Evolutionary conservation across 768 basidiomycete species (phyloP).

Genomic region (Tylopilus rubrobrunneus): DNA sequence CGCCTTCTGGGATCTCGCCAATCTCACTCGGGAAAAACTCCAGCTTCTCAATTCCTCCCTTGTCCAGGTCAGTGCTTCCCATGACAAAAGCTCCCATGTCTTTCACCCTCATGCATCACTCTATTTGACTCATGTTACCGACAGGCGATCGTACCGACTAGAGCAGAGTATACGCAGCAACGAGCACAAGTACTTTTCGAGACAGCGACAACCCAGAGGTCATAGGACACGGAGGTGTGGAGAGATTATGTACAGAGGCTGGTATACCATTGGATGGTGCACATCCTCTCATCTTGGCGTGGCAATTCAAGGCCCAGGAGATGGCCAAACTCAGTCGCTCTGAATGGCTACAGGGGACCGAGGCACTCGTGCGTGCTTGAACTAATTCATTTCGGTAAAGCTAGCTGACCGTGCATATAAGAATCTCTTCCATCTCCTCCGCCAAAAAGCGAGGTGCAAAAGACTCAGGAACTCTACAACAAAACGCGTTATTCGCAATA

Average conservation of each 20-base stretch:
- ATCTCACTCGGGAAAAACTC: constrained; percentile 26
- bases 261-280: constrained; percentile 72
- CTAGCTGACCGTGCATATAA: constrained; percentile 19
- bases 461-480: constrained; percentile 49
- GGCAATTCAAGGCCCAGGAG: constrained; percentile 68
- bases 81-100: constrained; percentile 26
- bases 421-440: constrained; percentile 37
- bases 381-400: neutral
- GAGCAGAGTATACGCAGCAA: constrained; percentile 44
- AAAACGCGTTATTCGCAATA: constrained; percentile 47
- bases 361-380: constrained; percentile 36
- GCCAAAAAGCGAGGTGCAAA: constrained; percentile 31
- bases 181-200: constrained; percentile 56
- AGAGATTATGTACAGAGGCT: constrained; percentile 64
- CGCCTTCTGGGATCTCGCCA: constrained; percentile 35
- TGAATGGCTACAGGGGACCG: constrained; percentile 66
- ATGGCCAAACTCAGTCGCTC: constrained; percentile 68
- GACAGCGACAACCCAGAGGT: constrained; percentile 37
- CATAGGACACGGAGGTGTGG: constrained; percentile 73
- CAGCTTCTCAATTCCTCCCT: constrained; percentile 36
- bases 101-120: constrained; percentile 8
- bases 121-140: neutral
- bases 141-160: constrained; percentile 6
- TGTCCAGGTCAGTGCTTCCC: constrained; percentile 30
- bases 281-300: constrained; percentile 67